Percentiles rank a stretch among this genome's conserved stretches.
These are phyloP conservation scores for Graphilbum fragrans DNA, from an alignment of 2,329 filamentous ascomycete species.

Conservation along the genomic window DNA sequence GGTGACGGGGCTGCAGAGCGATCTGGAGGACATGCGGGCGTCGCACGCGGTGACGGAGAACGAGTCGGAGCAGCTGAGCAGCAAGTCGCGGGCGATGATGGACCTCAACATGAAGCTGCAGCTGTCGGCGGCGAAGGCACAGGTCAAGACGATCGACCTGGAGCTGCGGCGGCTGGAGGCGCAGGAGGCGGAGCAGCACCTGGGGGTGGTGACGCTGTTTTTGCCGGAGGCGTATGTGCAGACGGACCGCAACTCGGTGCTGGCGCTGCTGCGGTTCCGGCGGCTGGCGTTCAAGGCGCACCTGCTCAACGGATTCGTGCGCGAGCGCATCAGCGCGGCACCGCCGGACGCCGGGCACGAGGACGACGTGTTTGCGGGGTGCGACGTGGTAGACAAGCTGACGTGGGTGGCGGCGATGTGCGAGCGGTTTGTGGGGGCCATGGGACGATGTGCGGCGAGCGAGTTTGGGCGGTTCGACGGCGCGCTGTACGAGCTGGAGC, in stretches of 20 bases:
- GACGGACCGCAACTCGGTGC: slow-evolving; percentile 71
- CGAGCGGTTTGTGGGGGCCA: slow-evolving; percentile 69
- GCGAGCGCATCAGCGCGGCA: slow-evolving; percentile 56
- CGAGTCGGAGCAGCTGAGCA: slow-evolving; percentile 82
- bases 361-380: slow-evolving; percentile 68
- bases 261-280: slow-evolving; percentile 79
- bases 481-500: slow-evolving; percentile 76
- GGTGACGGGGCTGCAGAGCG: slow-evolving; percentile 71
- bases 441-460: slow-evolving; percentile 64
- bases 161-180: slow-evolving; percentile 80
- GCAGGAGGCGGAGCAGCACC: slow-evolving; percentile 76
- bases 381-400: slow-evolving; percentile 74
- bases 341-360: slow-evolving; percentile 56
- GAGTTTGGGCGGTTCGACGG: slow-evolving; percentile 70
- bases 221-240: slow-evolving; percentile 68
- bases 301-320: slow-evolving; percentile 65
- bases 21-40: slow-evolving; percentile 83
- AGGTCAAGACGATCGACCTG: slow-evolving; percentile 87
- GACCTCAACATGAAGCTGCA: slow-evolving; percentile 93
- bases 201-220: slow-evolving; percentile 81
- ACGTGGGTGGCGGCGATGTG: slow-evolving; percentile 76
- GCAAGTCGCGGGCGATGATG: slow-evolving; percentile 85
- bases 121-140: slow-evolving; percentile 77
- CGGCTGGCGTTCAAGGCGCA: slow-evolving; percentile 79
- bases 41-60: slow-evolving; percentile 87